Conservation (phyloP, 495 filamentous ascomycete genomes). For the Bryoglossum gracile region DNA sequence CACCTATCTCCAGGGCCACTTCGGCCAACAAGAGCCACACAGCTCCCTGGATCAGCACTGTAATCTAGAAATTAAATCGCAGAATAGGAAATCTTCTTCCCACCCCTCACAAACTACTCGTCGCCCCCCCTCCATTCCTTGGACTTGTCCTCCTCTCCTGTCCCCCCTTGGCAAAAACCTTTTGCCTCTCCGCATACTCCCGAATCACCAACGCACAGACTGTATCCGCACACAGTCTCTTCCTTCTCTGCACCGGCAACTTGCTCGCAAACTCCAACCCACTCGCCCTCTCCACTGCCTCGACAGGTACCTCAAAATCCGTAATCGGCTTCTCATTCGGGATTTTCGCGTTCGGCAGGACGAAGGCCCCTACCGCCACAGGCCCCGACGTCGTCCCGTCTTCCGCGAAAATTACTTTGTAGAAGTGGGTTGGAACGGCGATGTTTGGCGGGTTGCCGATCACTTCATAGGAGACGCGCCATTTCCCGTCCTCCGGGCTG, state of each 20-base stretch:
- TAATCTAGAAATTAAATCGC: no score
- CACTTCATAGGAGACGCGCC: slow-evolving; percentile 94
- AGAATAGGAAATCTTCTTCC: no score
- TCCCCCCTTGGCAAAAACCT: slow-evolving; percentile 40
- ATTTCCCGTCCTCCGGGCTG: slow-evolving; percentile 77
- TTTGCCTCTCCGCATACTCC: slow-evolving; percentile 64
- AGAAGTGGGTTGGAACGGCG: slow-evolving; percentile 96
- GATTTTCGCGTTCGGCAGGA: slow-evolving; percentile 89
- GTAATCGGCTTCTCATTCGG: slow-evolving; percentile 72
- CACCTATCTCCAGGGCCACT: no score
- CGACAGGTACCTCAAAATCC: slow-evolving; percentile 91
- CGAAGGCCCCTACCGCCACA: slow-evolving; percentile 89
- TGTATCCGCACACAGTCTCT: slow-evolving; percentile 78
- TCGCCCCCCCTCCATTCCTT: no score
- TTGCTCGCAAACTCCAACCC: slow-evolving; percentile 84
- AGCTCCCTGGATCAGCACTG: no score
- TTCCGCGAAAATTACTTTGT: slow-evolving; percentile 95
- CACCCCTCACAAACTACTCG: slow-evolving; percentile 4
- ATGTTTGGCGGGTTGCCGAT: slow-evolving; percentile 91
- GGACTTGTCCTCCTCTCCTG: slow-evolving; percentile 20
- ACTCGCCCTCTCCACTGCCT: slow-evolving; percentile 83
- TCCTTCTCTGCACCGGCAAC: slow-evolving; percentile 63
- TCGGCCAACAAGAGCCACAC: no score
- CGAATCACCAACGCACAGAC: slow-evolving; percentile 71
- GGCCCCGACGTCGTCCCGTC: slow-evolving; percentile 64